Base-by-base conservation (phyloP, 306 rosid species). In the Mucuna pruriens region DNA sequence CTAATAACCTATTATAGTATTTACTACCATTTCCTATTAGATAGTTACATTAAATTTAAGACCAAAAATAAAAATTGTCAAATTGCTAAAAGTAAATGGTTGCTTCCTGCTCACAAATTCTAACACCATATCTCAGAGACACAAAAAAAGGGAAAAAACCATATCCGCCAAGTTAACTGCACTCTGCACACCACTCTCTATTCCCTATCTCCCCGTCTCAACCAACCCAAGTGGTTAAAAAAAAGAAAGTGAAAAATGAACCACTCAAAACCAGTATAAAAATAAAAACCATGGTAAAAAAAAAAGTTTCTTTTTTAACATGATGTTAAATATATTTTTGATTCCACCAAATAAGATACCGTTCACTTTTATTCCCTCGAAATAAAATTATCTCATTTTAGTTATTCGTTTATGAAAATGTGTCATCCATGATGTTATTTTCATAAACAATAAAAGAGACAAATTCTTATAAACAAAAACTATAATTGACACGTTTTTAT, bases 81-180 rank as follows among this genome's bases (percentile, higher is more conserved):
- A 46, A 76, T 57, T 68, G 17, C 57, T 38, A 64, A 26, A 74
- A 52, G 34, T 38, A 52, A 40, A 74, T 1, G 39, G 31, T 81
- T 65, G 23, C 69, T 49, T 38, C 48, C 39, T 26, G 17, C 69
- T 39, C 7, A 19, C 12, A 26, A 80, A 12, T 77, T 26, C 6
- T 62, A 51, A 22, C 17, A 83, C 34, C 61, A 51, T 20, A 49
- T 20, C 79, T 34, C 49, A 15, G 0, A 38, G 6, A 52, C 61
- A 68, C 23, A 69, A 26, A 70, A 19, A 39, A 9, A 9, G 60
- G 10, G 22, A 20, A 40, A 52, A 67, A 62, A 70, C 40, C 54
- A 77, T 42, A n/a, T 22, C 67, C 69, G 33, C 20, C 61, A 55
- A 55, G 57, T 26, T 79, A 82, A 11, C 70, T 63, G 70, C 25